Percentiles rank a stretch among this genome's conserved stretches.
phyloP scores from a whole-genome alignment of 768 basidiomycete species.

The Crepidotus variabilis region DNA sequence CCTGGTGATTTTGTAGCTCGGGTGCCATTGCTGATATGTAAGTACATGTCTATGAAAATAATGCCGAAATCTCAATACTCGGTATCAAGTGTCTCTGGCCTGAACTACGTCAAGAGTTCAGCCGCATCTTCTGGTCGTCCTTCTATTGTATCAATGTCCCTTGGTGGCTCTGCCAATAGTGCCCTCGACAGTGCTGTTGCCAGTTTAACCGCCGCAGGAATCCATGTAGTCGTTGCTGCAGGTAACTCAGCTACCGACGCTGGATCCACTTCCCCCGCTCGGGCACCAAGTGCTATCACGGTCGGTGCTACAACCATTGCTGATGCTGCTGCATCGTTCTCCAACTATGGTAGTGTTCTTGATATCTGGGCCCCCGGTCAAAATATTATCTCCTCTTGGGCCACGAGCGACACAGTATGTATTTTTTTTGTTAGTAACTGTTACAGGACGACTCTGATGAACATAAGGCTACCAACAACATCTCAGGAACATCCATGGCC shows the following conservation, averaged over 20 bases:
- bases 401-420: neutral
- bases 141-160: slow-evolving; percentile 14
- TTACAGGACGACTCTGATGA: neutral
- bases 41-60: neutral
- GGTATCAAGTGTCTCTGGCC: slow-evolving; percentile 3
- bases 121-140: slow-evolving; percentile 13
- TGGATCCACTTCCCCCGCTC: slow-evolving; percentile 25
- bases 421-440: neutral
- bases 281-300: slow-evolving; percentile 11
- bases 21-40: slow-evolving; percentile 17
- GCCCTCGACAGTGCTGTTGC: slow-evolving; percentile 17
- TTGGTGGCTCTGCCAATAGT: slow-evolving; percentile 15
- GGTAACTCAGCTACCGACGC: slow-evolving; percentile 26
- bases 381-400: slow-evolving; percentile 1
- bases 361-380: slow-evolving; percentile 5
- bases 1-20: neutral
- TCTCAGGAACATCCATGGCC: slow-evolving; percentile 26
- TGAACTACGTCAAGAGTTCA: slow-evolving; percentile 11
- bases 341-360: slow-evolving; percentile 3
- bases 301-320: slow-evolving; percentile 1
- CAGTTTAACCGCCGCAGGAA: slow-evolving; percentile 19
- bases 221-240: slow-evolving; percentile 23
- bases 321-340: slow-evolving; percentile 4
- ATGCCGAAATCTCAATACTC: neutral
- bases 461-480: neutral